Evolutionary conservation across 306 rosid genomes (phyloP).

Genomic region (Vicia villosa): DNA sequence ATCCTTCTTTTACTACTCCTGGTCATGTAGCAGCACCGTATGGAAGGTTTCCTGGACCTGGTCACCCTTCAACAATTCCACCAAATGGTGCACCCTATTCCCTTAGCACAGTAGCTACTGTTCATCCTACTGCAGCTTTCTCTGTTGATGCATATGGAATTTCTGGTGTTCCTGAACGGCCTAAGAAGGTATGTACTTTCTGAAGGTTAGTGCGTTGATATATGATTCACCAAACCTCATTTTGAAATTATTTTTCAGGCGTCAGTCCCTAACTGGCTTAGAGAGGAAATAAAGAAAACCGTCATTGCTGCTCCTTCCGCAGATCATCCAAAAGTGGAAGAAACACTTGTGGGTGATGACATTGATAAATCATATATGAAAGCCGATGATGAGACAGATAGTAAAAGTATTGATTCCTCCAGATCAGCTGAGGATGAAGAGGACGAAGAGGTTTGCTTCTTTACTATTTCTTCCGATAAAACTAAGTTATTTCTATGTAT

Average conservation of each 20-base stretch:
- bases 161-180: constrained; percentile 81
- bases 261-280: constrained; percentile 94
- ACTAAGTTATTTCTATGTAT: neutral
- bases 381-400: constrained; percentile 75
- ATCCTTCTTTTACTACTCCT: constrained; percentile 64
- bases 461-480: constrained; percentile 13
- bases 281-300: constrained; percentile 92
- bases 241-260: constrained; percentile 60
- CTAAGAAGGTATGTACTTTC: constrained; percentile 74
- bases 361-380: constrained; percentile 55
- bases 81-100: constrained; percentile 60
- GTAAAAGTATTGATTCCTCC: constrained; percentile 80
- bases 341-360: constrained; percentile 49
- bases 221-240: constrained; percentile 29
- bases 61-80: constrained; percentile 66
- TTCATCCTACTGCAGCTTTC: constrained; percentile 64
- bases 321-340: constrained; percentile 74
- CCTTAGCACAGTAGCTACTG: constrained; percentile 58
- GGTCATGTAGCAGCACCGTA: constrained; percentile 68
- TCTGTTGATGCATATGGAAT: constrained; percentile 80
- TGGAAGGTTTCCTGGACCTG: constrained; percentile 84
- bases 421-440: constrained; percentile 88
- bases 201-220: constrained; percentile 33
- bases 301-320: constrained; percentile 70
- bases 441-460: constrained; percentile 81